phyloP scores from a whole-genome alignment of 371 early-diverging fungal genomes.

The Actinomucor elegans region DNA sequence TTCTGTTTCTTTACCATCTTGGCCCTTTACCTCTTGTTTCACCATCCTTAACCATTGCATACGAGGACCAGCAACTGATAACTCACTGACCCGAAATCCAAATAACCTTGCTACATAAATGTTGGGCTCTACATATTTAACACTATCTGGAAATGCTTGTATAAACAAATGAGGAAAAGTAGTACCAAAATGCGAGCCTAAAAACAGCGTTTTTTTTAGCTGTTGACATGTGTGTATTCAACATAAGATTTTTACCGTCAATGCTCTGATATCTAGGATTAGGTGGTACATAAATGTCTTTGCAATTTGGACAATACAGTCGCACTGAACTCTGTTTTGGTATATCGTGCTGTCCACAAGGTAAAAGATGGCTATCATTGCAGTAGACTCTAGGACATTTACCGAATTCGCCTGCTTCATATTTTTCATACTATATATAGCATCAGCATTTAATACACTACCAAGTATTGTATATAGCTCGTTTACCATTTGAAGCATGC shows the following conservation, averaged over 20 bases:
- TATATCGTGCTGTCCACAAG: conserved; percentile 80
- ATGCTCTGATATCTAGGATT: conserved; percentile 66
- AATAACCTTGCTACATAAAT: conserved; percentile 76
- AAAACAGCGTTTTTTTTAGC: neutral
- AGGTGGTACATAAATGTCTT: conserved; percentile 84
- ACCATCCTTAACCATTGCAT: conserved; percentile 78
- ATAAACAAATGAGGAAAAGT: conserved; percentile 94
- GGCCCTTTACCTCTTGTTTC: neutral
- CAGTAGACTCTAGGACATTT: conserved; percentile 83
- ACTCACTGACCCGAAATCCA: conserved; percentile 76
- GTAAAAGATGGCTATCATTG: conserved; percentile 66
- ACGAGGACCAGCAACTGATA: conserved; percentile 59
- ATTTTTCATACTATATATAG: conserved; percentile 58
- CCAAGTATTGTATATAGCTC: too few species aligned
- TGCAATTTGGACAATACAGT: conserved; percentile 84
- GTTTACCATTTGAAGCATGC: conserved; percentile 73
- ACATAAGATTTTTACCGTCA: conserved; percentile 63
- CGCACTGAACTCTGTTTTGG: conserved; percentile 62
- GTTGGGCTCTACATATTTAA: conserved; percentile 45
- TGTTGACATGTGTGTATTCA: neutral
- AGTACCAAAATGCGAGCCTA: conserved; percentile 93
- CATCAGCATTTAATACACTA: too few species aligned
- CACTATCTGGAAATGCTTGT: conserved; percentile 74
- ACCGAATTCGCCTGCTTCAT: conserved; percentile 81
- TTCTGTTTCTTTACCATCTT: neutral